Evolutionary conservation across 768 basidiomycete species (phyloP).

Genomic region (Lenzites betulinus): DNA sequence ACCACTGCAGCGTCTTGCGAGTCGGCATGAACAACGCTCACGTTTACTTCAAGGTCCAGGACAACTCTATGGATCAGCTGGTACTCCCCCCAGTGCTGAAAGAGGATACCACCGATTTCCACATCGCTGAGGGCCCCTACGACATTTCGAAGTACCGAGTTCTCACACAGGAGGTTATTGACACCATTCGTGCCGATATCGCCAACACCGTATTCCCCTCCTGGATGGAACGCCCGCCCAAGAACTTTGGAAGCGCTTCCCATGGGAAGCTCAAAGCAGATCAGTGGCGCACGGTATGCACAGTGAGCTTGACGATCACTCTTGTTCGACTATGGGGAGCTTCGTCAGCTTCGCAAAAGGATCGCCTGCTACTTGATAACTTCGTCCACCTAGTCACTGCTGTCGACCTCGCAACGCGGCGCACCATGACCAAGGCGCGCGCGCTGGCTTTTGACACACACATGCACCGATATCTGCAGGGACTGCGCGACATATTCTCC

Average conservation of each 20-base stretch:
- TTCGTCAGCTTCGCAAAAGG: background rate
- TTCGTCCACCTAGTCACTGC: conserved; percentile 10
- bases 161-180: background rate
- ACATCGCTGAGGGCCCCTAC: background rate
- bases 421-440: background rate
- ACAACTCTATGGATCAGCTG: background rate
- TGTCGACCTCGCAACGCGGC: background rate
- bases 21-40: no score
- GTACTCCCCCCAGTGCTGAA: background rate
- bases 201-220: conserved; percentile 5
- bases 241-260: conserved; percentile 8
- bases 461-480: background rate
- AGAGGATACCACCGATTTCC: background rate
- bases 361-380: conserved; percentile 1
- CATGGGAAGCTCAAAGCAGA: conserved; percentile 29
- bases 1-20: no score
- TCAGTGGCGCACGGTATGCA: conserved; percentile 37
- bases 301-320: conserved; percentile 37
- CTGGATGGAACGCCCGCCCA: conserved; percentile 18
- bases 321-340: conserved; percentile 39
- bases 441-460: background rate
- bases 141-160: background rate
- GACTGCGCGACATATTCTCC: background rate
- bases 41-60: background rate
- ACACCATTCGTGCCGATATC: conserved; percentile 1